These are phyloP conservation scores for Didymella pomorum DNA, from an alignment of 2,329 filamentous ascomycete genomes.

Conservation along the genomic window DNA sequence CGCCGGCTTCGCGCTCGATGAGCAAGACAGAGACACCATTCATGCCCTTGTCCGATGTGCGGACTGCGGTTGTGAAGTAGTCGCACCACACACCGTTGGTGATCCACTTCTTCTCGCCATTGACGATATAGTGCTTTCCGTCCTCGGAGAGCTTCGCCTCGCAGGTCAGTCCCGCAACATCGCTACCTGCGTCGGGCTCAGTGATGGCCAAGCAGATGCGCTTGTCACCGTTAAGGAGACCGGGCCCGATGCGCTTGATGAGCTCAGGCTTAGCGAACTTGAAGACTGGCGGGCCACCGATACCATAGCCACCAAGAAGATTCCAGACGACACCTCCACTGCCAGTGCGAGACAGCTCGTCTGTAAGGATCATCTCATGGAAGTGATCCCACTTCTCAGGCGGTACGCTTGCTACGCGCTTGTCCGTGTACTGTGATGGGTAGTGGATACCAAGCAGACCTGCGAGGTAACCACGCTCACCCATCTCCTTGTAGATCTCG, in stretches of 20 bases:
- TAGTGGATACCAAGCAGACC: constrained; percentile 87
- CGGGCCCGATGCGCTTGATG: constrained; percentile 86
- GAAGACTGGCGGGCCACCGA: constrained; percentile 88
- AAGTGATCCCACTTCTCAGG: constrained; percentile 97
- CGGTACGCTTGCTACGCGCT: constrained; percentile 77
- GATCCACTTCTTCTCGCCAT: constrained; percentile 99
- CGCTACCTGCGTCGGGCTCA: constrained; percentile 87
- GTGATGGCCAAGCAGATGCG: constrained; percentile 97
- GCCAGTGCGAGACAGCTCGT: constrained; percentile 87
- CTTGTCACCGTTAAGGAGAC: constrained; percentile 90
- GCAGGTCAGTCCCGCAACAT: constrained; percentile 94
- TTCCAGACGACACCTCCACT: constrained; percentile 98
- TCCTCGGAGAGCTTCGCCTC: constrained; percentile 95
- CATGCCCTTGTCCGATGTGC: constrained; percentile 89
- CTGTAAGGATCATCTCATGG: constrained; percentile 95
- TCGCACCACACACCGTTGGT: constrained; percentile 97
- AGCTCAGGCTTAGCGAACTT: constrained; percentile 90
- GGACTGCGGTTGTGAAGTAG: constrained; percentile 97
- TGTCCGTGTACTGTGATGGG: constrained; percentile 75
- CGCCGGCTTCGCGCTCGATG: constrained; percentile 84
- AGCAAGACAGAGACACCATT: constrained; percentile 89
- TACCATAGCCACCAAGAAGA: constrained; percentile 93
- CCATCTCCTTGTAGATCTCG: constrained; percentile 94
- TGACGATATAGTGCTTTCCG: constrained; percentile 99
- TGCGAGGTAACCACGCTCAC: constrained; percentile 89